phyloP scores from a whole-genome alignment of 192 early-diverging fungal genomes.

The Rhizoclosmatium globosum region DNA sequence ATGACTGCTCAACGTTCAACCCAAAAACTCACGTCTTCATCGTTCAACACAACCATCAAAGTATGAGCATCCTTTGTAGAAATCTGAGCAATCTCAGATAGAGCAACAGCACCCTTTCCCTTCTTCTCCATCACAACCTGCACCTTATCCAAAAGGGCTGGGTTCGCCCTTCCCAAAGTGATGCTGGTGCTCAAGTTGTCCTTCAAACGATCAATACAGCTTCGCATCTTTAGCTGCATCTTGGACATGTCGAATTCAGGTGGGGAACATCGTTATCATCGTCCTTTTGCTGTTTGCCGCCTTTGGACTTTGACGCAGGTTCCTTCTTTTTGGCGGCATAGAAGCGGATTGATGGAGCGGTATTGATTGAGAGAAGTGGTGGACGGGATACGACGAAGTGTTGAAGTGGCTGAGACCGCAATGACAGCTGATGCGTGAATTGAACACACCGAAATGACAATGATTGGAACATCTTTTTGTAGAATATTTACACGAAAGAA shows the following conservation, averaged over 20 bases:
- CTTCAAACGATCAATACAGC: constrained; percentile 12
- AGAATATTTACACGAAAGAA: too few species aligned
- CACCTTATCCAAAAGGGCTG: constrained; percentile 22
- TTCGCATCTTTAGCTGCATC: neutral
- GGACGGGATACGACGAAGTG: too few species aligned
- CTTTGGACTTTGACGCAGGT: neutral
- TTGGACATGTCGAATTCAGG: constrained; percentile 29
- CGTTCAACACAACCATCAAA: constrained; percentile 79
- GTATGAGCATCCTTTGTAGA: constrained; percentile 83
- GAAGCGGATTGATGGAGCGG: neutral
- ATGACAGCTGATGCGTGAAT: too few species aligned
- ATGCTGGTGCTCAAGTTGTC: neutral
- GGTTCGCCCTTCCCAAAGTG: constrained; percentile 18
- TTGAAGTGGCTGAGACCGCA: too few species aligned
- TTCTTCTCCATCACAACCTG: neutral
- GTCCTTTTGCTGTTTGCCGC: neutral
- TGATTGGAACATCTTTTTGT: too few species aligned
- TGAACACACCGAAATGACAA: too few species aligned
- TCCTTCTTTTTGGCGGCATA: constrained; percentile 29
- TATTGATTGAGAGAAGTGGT: too few species aligned
- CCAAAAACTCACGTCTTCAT: constrained; percentile 64
- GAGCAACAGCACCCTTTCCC: constrained; percentile 35
- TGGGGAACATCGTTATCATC: neutral
- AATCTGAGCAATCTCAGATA: constrained; percentile 78
- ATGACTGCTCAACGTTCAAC: neutral